A percentile compares a stretch with the other conserved stretches of the same genome.
These are phyloP conservation scores for Plantago elongata DNA, from an alignment of 257 asterid species.

Conservation along the genomic window DNA sequence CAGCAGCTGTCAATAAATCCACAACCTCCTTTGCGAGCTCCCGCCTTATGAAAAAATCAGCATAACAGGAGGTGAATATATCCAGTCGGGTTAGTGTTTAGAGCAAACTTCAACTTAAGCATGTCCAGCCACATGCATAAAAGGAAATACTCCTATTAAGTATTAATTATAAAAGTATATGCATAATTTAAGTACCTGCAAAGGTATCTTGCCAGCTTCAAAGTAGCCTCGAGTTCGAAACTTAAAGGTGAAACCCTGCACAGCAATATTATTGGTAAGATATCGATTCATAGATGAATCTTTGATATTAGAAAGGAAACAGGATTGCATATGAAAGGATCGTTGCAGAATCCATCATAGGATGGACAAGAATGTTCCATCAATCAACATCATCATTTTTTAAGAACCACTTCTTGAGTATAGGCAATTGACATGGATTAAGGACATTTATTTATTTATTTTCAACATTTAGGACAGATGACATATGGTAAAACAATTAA, in stretches of 20 bases:
- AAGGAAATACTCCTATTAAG: neutral
- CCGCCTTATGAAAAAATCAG: slow-evolving; percentile 43
- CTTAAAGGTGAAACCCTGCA: slow-evolving; percentile 96
- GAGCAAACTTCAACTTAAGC: slow-evolving; percentile 8
- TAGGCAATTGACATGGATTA: neutral
- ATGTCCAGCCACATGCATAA: neutral
- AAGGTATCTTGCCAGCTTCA: slow-evolving; percentile 91
- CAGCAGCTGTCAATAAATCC: slow-evolving; percentile 89
- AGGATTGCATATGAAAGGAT: neutral
- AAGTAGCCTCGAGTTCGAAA: slow-evolving; percentile 95
- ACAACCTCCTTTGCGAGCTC: slow-evolving; percentile 93
- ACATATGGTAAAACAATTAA: too few species aligned
- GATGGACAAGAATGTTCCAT: neutral
- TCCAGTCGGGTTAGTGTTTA: neutral
- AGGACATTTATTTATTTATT: neutral
- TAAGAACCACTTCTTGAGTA: neutral
- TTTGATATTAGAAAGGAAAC: slow-evolving; percentile 1
- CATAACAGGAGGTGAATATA: slow-evolving; percentile 9
- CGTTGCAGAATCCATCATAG: slow-evolving; percentile 2
- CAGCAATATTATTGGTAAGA: slow-evolving; percentile 12
- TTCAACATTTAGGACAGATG: too few species aligned
- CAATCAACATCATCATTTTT: slow-evolving; percentile 2
- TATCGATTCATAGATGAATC: neutral
- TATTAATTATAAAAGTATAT: neutral
- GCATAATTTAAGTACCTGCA: slow-evolving; percentile 65